A percentile compares a stretch with the other conserved stretches of the same genome.
These are phyloP conservation scores for Penicillium roqueforti DNA, from an alignment of 495 filamentous ascomycete genomes.

Conservation along the genomic window DNA sequence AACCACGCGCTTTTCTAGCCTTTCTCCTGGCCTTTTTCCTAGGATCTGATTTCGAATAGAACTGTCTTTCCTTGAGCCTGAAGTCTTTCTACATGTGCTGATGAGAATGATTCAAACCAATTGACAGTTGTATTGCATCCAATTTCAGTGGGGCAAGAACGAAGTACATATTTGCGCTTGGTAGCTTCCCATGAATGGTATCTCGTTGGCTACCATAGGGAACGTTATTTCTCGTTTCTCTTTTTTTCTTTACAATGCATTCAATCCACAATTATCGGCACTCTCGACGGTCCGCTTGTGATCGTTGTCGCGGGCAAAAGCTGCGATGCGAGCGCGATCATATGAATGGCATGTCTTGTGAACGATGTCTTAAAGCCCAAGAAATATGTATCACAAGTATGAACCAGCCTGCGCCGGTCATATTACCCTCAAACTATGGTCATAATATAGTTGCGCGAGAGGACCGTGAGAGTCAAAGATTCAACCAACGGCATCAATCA, in stretches of 20 bases:
- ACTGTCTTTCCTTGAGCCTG: neutral
- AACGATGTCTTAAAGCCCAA: conserved; percentile 29
- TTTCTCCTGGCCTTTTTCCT: neutral
- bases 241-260: conserved; percentile 11
- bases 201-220: too few relatives aligned
- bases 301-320: conserved; percentile 42
- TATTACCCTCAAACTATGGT: conserved; percentile 3
- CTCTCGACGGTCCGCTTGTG: conserved; percentile 38
- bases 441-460: neutral
- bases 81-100: conserved; percentile 1
- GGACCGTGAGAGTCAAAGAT: conserved; percentile 1
- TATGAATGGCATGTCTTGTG: conserved; percentile 24
- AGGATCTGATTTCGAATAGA: neutral
- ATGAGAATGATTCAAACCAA: neutral
- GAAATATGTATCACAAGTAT: conserved; percentile 24
- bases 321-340: conserved; percentile 36
- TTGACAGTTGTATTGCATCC: neutral
- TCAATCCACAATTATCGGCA: conserved; percentile 20
- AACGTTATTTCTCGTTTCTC: neutral
- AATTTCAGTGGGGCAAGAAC: neutral
- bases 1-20: conserved; percentile 1
- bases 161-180: conserved; percentile 3
- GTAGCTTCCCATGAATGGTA: neutral
- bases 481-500: neutral
- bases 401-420: conserved; percentile 11